Evolutionary conservation across 192 early-diverging fungal genomes (phyloP), one percentile per base, ranked within the genome.

Genomic region (Umbelopsis vinacea): DNA sequence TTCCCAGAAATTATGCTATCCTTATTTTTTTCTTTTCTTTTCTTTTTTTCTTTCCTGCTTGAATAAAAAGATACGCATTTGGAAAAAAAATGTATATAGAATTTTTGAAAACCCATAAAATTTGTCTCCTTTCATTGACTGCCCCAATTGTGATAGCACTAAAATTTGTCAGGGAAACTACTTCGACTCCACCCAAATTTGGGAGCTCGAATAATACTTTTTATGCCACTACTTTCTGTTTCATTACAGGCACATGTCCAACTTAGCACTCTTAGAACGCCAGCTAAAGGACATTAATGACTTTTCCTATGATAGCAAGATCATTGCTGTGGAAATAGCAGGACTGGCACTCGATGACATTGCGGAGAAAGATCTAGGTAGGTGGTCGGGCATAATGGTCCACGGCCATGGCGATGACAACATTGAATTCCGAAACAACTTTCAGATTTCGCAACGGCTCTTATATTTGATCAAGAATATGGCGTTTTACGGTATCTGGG

Each of bases 401-500:
- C 40, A 43, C 2, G 5, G 11, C 6, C 0, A 7, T 43, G 40
- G 11, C 38, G 4, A 43, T 43, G 40, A 12, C 11, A 43, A 11
- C 40, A 43, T 43, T 11, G 40, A 43, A 43, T 29, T 0, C 40
- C 0, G 1, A 43, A 11, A 12, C 11, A 43, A 43, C 40, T 43
- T 8, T 37, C 57, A 87, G 86, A 85, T 54, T 82, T 84, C 67
- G 80, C 77, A 0, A 73, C 79, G 2, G 76, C 84, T 11, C 33
- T 84, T 0, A 43, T 87, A 50, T 84, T 85, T 63, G 78, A 84
- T 48, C 21, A 71, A 4, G 73, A 83, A 8, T 71, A 43, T 37
- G 86, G 86, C 7, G 79, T 87, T 11, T 26, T 87, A n/a, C 69
- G 72, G 26, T 82, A 84, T 47, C 33, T 85, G 6, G 63, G 69